These are phyloP conservation scores for Saccharomycopsis fermentans DNA, from an alignment of 805 yeast genomes.

Conservation along the genomic window DNA sequence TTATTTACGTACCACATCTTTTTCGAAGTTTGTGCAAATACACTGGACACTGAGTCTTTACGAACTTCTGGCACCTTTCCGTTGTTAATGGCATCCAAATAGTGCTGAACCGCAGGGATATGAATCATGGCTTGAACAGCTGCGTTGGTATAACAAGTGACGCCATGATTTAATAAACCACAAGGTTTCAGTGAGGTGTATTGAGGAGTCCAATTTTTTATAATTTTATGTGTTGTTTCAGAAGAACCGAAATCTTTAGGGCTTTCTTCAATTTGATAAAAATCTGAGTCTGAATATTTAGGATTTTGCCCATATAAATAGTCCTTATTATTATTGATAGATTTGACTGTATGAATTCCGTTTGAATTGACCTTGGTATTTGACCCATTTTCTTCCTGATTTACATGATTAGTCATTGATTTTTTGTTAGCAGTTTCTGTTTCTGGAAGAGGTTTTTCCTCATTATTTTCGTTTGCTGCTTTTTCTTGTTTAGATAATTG, in stretches of 20 bases:
- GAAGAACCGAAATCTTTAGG: constrained; percentile 56
- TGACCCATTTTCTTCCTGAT: background rate
- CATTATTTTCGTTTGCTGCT: constrained; percentile 9
- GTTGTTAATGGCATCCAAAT: constrained; percentile 56
- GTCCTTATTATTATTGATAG: constrained; percentile 5
- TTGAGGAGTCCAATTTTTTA: constrained; percentile 61
- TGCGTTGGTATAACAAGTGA: constrained; percentile 93
- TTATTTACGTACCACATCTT: constrained; percentile 46
- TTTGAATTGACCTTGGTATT: background rate
- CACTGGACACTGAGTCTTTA: constrained; percentile 50
- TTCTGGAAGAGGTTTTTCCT: background rate
- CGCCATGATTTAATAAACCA: constrained; percentile 85
- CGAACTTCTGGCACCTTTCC: constrained; percentile 36
- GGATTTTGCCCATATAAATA: constrained; percentile 16
- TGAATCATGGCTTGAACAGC: constrained; percentile 89
- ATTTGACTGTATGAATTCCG: background rate
- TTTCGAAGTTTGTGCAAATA: constrained; percentile 56
- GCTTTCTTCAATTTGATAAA: constrained; percentile 50
- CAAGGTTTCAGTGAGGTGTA: constrained; percentile 37
- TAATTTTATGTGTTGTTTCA: constrained; percentile 39
- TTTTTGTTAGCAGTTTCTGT: background rate
- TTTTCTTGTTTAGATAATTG: background rate
- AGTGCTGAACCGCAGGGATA: constrained; percentile 83
- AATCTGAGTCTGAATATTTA: constrained; percentile 26
- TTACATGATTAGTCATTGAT: background rate